phyloP scores from a whole-genome alignment of 2,329 filamentous ascomycete genomes.

The Phaeosphaeriaceae sp. region DNA sequence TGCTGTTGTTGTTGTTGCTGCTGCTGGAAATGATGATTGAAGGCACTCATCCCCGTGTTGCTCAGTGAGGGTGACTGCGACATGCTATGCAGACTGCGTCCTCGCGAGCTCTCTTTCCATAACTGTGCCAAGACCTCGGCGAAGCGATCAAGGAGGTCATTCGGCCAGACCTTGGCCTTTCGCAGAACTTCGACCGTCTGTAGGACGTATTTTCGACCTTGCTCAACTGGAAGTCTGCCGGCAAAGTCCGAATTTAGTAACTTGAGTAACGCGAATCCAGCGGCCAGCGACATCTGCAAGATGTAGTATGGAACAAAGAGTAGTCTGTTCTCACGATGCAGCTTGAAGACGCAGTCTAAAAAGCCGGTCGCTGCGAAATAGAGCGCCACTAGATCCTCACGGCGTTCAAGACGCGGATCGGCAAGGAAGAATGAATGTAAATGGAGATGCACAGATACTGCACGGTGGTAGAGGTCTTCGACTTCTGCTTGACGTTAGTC shows the following conservation, averaged over 20 bases:
- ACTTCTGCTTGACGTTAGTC: constrained; percentile 51
- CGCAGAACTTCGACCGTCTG: constrained; percentile 74
- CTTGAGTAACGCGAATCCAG: constrained; percentile 78
- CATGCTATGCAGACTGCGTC: constrained; percentile 45
- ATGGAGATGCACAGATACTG: constrained; percentile 76
- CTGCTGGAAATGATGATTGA: constrained; percentile 36
- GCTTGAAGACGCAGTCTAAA: constrained; percentile 65
- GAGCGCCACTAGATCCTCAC: constrained; percentile 74
- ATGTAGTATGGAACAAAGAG: constrained; percentile 77
- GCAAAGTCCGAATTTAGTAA: constrained; percentile 78
- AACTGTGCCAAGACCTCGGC: constrained; percentile 88
- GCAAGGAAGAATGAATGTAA: constrained; percentile 84
- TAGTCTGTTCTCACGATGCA: constrained; percentile 64
- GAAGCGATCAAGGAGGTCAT: constrained; percentile 80
- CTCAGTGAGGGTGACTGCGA: constrained; percentile 47
- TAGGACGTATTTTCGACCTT: constrained; percentile 72
- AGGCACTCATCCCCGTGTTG: constrained; percentile 38
- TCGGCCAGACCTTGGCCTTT: constrained; percentile 75
- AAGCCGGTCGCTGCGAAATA: constrained; percentile 76
- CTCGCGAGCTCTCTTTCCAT: constrained; percentile 69
- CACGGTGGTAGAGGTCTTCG: constrained; percentile 70
- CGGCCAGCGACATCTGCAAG: constrained; percentile 85
- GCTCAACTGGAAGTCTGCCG: constrained; percentile 67
- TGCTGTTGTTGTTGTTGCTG: constrained; percentile 29
- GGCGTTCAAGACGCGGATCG: constrained; percentile 64